phyloP scores from a whole-genome alignment of 2,329 filamentous ascomycete species.

The Claviceps sp. region DNA sequence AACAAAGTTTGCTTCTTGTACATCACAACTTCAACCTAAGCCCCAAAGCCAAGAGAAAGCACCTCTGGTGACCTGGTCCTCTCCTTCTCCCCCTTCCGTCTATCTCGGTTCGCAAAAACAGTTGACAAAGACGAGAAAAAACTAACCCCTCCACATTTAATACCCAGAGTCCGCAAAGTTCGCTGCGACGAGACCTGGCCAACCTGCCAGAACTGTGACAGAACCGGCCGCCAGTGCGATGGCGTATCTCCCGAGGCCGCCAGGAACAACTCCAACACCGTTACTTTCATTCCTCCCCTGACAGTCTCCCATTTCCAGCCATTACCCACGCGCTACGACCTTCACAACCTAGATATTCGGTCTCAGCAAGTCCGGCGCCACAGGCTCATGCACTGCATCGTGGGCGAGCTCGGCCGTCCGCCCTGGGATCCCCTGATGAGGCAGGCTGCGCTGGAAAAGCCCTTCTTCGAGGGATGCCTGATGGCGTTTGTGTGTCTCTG shows the following conservation, averaged over 20 bases:
- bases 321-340: slow-evolving; percentile 1
- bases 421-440: slow-evolving; percentile 7
- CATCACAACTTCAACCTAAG: background rate
- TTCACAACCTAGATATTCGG: background rate
- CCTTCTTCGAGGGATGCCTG: slow-evolving; percentile 6
- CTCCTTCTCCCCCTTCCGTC: background rate
- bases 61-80: background rate
- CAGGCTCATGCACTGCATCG: slow-evolving; percentile 9
- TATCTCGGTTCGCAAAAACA: background rate
- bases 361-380: slow-evolving; percentile 1
- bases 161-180: slow-evolving; percentile 9
- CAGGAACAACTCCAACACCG: background rate
- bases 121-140: background rate
- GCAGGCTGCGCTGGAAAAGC: slow-evolving; percentile 7
- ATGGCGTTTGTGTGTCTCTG: slow-evolving; percentile 7
- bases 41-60: background rate
- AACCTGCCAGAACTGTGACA: slow-evolving; percentile 8
- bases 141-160: background rate
- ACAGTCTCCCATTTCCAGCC: slow-evolving; percentile 8
- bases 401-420: slow-evolving; percentile 4
- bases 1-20: background rate
- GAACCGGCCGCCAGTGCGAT: slow-evolving; percentile 7
- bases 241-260: slow-evolving; percentile 5
- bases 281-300: slow-evolving; percentile 10
- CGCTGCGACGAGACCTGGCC: slow-evolving; percentile 10